Conservation (phyloP, 2,329 filamentous ascomycete genomes). For the Trichoderma cornu-damae region DNA sequence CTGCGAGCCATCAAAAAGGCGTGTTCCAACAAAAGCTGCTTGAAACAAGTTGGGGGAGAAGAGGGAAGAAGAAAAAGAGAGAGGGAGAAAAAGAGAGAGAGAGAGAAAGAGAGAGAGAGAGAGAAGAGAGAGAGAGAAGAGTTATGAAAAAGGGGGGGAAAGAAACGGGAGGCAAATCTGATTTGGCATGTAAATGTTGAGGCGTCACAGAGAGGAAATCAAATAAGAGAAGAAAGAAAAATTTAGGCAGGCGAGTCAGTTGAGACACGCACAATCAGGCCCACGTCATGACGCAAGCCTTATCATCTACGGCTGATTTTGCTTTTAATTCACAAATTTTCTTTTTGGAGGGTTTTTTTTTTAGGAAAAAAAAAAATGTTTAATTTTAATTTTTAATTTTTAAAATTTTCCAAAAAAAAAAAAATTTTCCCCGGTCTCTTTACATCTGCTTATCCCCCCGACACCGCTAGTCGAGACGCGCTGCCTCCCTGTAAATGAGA, state of each 20-base stretch:
- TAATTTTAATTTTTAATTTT: too few relatives aligned
- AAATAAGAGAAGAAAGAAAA: too few relatives aligned
- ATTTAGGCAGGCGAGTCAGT: not conserved
- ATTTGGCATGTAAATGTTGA: too few relatives aligned
- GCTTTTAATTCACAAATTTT: not conserved
- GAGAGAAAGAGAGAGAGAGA: not conserved
- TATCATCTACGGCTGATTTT: not conserved
- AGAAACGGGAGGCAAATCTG: not conserved
- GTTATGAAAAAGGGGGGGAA: too few relatives aligned
- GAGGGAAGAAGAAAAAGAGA: not conserved
- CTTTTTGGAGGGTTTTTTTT: too few relatives aligned
- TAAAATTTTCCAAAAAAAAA: too few relatives aligned
- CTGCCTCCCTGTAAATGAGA: too few relatives aligned
- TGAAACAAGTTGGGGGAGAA: not conserved
- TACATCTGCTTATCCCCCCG: not conserved
- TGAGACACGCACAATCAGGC: not conserved
- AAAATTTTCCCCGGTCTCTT: not conserved
- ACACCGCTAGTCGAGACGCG: conserved; percentile 9
- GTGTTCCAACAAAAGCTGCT: too few relatives aligned
- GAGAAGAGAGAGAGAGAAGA: too few relatives aligned
- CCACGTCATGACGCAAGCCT: not conserved
- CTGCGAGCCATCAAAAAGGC: conserved; percentile 6
- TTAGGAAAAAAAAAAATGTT: too few relatives aligned
- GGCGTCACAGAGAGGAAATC: not conserved
- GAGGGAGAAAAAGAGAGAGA: not conserved